Percentiles rank a stretch among this genome's conserved stretches.
Evolutionary conservation across 345 rosid genomes (phyloP).

Genomic region (Eucalyptus melliodora): DNA sequence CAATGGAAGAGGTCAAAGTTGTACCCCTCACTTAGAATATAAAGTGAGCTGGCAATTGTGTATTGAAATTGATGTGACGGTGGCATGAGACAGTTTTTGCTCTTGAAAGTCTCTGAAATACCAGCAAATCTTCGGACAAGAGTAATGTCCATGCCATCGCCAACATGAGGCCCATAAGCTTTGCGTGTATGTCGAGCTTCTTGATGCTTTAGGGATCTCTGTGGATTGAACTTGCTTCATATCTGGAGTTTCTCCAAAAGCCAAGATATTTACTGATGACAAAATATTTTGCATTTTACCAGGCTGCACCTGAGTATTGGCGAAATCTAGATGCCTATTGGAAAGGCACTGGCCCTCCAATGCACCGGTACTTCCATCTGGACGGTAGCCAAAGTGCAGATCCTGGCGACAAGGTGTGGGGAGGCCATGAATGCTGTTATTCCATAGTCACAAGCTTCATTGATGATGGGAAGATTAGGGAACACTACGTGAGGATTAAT

Average conservation of each 20-base stretch:
- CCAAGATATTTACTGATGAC: background rate
- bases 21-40: background rate
- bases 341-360: slow-evolving; percentile 29
- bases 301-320: slow-evolving; percentile 55
- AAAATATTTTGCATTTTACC: background rate
- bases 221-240: background rate
- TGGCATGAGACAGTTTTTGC: background rate
- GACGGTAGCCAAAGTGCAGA: slow-evolving; percentile 60
- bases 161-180: background rate
- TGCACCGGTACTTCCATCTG: slow-evolving; percentile 48
- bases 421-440: slow-evolving; percentile 56
- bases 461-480: slow-evolving; percentile 32
- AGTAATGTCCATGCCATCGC: background rate
- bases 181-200: background rate
- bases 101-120: background rate
- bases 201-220: background rate
- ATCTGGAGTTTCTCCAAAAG: background rate
- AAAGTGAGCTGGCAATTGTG: background rate
- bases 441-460: slow-evolving; percentile 24
- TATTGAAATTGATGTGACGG: background rate
- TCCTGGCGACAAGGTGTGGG: slow-evolving; percentile 48
- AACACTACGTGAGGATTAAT: slow-evolving; percentile 53
- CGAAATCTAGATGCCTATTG: slow-evolving; percentile 48
- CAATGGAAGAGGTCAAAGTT: background rate
- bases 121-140: background rate